These are phyloP conservation scores for Beauveria sp. DNA, from an alignment of 2,329 filamentous ascomycete genomes.

Conservation along the genomic window DNA sequence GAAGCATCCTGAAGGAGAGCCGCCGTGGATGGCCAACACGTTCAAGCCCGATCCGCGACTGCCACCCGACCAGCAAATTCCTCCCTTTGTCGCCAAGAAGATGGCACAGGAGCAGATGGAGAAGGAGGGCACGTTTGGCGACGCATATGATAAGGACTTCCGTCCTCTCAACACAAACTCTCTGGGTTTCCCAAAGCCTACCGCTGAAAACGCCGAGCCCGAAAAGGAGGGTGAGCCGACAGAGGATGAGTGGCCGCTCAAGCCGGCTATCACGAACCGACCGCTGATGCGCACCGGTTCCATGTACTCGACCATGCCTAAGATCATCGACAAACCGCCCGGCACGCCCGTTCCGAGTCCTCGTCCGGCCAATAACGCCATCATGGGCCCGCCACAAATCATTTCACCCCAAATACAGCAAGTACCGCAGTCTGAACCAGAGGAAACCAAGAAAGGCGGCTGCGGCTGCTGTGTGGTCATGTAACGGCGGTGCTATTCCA, in stretches of 20 bases:
- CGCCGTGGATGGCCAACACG: constrained; percentile 89
- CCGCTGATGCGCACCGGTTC: constrained; percentile 36
- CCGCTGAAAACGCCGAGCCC: background rate
- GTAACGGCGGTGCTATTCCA: constrained; percentile 23
- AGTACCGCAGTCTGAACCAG: constrained; percentile 18
- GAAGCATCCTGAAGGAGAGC: constrained; percentile 83
- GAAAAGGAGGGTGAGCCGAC: constrained; percentile 3
- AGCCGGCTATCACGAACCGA: constrained; percentile 34
- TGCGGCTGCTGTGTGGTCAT: constrained; percentile 46
- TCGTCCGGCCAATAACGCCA: constrained; percentile 32
- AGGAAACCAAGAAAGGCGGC: constrained; percentile 31
- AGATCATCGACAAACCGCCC: constrained; percentile 35
- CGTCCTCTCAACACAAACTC: constrained; percentile 67
- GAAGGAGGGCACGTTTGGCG: constrained; percentile 79
- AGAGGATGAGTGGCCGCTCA: constrained; percentile 53
- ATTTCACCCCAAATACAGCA: constrained; percentile 16
- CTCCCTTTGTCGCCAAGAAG: constrained; percentile 85
- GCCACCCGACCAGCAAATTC: constrained; percentile 88
- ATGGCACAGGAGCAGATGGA: constrained; percentile 95
- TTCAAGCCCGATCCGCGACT: constrained; percentile 93
- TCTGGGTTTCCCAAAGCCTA: constrained; percentile 37
- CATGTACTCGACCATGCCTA: constrained; percentile 58
- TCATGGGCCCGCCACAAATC: constrained; percentile 13
- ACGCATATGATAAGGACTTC: constrained; percentile 80
- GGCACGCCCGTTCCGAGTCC: constrained; percentile 35